phyloP scores from a whole-genome alignment of 2,329 filamentous ascomycete genomes.

The Pseudohalonectria lignicola region DNA sequence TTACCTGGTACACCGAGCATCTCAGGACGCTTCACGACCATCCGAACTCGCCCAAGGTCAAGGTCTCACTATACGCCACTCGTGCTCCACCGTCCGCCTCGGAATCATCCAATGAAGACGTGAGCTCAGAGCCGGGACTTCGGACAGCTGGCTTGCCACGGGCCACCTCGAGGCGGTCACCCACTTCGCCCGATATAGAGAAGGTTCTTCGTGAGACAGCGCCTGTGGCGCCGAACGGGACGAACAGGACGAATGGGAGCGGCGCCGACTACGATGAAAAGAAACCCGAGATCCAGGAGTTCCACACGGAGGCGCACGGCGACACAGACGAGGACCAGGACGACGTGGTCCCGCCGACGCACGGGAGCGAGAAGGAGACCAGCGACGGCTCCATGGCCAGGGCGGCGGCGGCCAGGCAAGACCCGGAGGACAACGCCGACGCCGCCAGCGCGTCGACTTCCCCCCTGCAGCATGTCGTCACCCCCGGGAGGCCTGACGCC shows the following conservation, averaged over 20 bases:
- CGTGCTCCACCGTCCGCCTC: conserved; percentile 8
- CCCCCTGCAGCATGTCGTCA: conserved; percentile 16
- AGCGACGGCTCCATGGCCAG: too few species aligned
- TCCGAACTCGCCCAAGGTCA: conserved; percentile 21
- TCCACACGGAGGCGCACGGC: conserved; percentile 7
- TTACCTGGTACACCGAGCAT: conserved; percentile 26
- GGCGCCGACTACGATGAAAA: not conserved
- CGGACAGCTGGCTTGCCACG: not conserved
- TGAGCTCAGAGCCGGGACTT: conserved; percentile 5
- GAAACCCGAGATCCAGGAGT: not conserved
- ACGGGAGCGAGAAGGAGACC: not conserved
- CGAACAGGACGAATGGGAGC: conserved; percentile 1
- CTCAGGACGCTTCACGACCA: conserved; percentile 25
- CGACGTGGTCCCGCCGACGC: not conserved
- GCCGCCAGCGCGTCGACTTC: conserved; percentile 1
- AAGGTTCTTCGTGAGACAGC: conserved; percentile 8
- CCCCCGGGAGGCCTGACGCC: conserved; percentile 28
- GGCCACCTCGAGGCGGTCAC: not conserved
- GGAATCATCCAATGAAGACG: conserved; percentile 3
- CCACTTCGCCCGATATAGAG: conserved; percentile 9
- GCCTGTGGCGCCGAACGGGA: conserved; percentile 2
- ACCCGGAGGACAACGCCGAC: conserved; percentile 1
- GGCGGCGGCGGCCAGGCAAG: not conserved
- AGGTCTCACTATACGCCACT: conserved; percentile 27
- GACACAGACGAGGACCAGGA: conserved; percentile 7